Evolutionary conservation across 2,329 filamentous ascomycete species (phyloP).

Genomic region (Hypocreales sp.): DNA sequence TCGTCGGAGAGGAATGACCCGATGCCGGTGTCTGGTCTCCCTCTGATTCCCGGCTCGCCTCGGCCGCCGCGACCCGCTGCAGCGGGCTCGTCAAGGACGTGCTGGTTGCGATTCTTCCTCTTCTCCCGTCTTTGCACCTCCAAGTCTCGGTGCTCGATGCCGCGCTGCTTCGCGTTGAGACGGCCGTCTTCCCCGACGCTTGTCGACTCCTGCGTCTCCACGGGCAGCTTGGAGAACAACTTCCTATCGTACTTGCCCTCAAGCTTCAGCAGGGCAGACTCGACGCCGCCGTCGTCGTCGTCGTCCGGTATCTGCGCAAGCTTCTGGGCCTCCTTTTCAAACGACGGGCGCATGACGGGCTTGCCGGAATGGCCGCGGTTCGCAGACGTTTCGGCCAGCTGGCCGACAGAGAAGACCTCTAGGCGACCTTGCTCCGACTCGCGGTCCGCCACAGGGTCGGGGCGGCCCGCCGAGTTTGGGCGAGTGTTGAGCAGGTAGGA

Average conservation of each 20-base stretch:
- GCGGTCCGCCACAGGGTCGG: conserved; percentile 7
- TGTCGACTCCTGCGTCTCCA: conserved; percentile 1
- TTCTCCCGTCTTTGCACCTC: conserved; percentile 20
- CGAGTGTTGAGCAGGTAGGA: conserved; percentile 34
- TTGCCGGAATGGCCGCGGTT: conserved; percentile 39
- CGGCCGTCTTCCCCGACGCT: background rate
- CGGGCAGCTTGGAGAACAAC: conserved; percentile 20
- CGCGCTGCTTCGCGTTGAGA: background rate
- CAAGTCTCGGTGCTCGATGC: background rate
- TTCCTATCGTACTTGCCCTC: conserved; percentile 68
- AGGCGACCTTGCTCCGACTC: conserved; percentile 13
- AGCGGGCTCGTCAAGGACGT: conserved; percentile 25
- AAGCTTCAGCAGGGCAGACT: conserved; percentile 81
- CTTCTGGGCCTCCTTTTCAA: conserved; percentile 76
- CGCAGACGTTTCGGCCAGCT: conserved; percentile 33
- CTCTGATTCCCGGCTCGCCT: conserved; percentile 9
- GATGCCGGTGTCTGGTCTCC: conserved; percentile 18
- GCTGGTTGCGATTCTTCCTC: conserved; percentile 27
- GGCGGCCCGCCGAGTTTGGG: conserved; percentile 11
- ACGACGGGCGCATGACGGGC: conserved; percentile 54
- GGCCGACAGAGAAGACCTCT: conserved; percentile 41
- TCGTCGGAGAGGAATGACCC: conserved; percentile 39
- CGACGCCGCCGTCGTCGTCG: conserved; percentile 65
- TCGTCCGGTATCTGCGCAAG: conserved; percentile 83
- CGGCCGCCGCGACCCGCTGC: conserved; percentile 5